phyloP scores from a whole-genome alignment of 257 asterid species.

The Solanum lycopersicoides region DNA sequence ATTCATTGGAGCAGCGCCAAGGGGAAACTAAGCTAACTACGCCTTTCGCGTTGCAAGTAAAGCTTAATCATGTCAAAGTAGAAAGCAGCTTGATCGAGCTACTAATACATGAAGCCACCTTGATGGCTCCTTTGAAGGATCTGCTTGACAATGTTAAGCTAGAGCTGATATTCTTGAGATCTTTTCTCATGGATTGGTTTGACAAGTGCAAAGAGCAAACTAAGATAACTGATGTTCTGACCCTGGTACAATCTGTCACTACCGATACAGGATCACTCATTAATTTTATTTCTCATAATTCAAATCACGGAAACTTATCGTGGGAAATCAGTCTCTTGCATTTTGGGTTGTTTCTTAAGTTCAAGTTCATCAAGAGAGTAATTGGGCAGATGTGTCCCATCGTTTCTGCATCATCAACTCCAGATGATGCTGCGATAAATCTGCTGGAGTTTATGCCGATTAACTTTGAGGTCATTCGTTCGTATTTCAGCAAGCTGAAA shows the following conservation, averaged over 20 bases:
- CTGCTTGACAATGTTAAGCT: neutral
- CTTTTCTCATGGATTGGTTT: neutral
- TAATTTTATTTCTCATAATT: neutral
- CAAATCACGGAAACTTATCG: neutral
- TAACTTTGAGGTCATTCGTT: neutral
- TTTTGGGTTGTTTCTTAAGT: neutral
- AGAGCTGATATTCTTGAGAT: neutral
- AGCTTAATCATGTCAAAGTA: neutral
- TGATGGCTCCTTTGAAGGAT: neutral
- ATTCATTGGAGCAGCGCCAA: neutral
- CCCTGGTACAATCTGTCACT: neutral
- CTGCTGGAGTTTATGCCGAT: neutral
- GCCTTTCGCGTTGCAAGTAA: neutral
- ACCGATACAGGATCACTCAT: neutral
- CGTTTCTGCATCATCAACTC: neutral
- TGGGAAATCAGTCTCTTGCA: neutral
- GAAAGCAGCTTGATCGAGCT: neutral
- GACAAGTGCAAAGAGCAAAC: neutral
- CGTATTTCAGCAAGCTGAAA: neutral
- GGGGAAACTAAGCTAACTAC: neutral
- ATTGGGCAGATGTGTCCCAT: neutral
- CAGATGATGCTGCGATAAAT: neutral
- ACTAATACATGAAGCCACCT: neutral
- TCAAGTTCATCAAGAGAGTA: neutral
- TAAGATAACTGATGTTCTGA: neutral